phyloP scores from a whole-genome alignment of 1,284 basidiomycete species.

The Tetrapyrgos nigripes region DNA sequence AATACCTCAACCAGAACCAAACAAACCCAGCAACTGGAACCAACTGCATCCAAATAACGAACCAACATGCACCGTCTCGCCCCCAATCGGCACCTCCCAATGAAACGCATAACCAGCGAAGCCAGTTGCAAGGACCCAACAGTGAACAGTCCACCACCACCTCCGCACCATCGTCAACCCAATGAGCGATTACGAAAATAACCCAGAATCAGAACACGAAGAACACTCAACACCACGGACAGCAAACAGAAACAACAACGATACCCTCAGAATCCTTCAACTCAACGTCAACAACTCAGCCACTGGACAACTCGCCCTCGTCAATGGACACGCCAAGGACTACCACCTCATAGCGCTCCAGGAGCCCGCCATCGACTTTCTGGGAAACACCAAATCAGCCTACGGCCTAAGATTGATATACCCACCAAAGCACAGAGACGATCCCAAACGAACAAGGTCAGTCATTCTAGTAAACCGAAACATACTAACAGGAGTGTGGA shows the following conservation, averaged over 20 bases:
- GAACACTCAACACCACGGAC: neutral
- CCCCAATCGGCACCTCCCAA: too few relatives aligned
- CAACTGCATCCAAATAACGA: neutral
- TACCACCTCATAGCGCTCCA: conserved; percentile 33
- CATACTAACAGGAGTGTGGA: conserved; percentile 31
- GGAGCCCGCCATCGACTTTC: conserved; percentile 30
- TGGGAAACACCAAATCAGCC: conserved; percentile 20
- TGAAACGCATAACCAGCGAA: too few relatives aligned
- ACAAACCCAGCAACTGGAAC: neutral
- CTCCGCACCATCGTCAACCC: neutral
- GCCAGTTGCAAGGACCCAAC: too few relatives aligned
- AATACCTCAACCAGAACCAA: neutral
- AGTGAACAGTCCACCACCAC: too few relatives aligned
- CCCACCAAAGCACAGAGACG: conserved; percentile 13
- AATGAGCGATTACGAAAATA: neutral
- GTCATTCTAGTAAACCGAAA: conserved; percentile 30
- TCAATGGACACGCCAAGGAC: conserved; percentile 13
- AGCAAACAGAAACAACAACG: neutral
- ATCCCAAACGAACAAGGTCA: conserved; percentile 17
- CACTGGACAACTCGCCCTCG: too few relatives aligned
- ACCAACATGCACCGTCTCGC: neutral
- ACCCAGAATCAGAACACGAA: too few relatives aligned
- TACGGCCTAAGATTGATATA: conserved; percentile 16
- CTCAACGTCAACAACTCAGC: conserved; percentile 22
- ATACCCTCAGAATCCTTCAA: conserved; percentile 14